Conservation (phyloP, 257 asterid genomes). For the Solanum peruvianum region DNA sequence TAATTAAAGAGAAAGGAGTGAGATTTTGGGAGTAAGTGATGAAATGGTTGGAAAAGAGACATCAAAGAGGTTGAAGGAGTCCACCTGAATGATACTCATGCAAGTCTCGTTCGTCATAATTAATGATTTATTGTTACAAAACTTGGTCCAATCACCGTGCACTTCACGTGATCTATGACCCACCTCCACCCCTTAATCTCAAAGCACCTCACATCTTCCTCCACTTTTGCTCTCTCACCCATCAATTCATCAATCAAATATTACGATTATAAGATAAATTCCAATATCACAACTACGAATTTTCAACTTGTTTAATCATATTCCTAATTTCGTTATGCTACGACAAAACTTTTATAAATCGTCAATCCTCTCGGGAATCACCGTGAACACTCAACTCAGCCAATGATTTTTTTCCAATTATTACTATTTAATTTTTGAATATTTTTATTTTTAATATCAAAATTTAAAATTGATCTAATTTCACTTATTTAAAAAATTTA, state of each 20-base stretch:
- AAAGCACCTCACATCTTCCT: slow-evolving; percentile 17
- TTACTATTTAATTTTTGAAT: background rate
- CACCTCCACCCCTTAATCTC: slow-evolving; percentile 25
- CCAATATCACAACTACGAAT: background rate
- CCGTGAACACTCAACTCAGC: background rate
- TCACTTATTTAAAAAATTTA: background rate
- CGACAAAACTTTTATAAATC: background rate
- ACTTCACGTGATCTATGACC: slow-evolving; percentile 46
- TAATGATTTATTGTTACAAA: background rate
- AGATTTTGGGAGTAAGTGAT: background rate
- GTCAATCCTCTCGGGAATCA: background rate
- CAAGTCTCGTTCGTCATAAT: background rate
- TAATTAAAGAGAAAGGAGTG: background rate
- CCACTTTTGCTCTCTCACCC: background rate
- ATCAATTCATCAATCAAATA: background rate
- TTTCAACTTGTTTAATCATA: background rate
- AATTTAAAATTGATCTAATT: no score
- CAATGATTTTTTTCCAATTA: background rate
- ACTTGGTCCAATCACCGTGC: background rate
- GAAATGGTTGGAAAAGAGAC: background rate
- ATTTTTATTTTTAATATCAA: background rate
- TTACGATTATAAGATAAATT: background rate
- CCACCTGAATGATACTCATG: slow-evolving; percentile 2
- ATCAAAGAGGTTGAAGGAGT: background rate
- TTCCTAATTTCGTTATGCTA: background rate